Conservation (phyloP, 495 filamentous ascomycete species). For the Cladorrhinum samala region DNA sequence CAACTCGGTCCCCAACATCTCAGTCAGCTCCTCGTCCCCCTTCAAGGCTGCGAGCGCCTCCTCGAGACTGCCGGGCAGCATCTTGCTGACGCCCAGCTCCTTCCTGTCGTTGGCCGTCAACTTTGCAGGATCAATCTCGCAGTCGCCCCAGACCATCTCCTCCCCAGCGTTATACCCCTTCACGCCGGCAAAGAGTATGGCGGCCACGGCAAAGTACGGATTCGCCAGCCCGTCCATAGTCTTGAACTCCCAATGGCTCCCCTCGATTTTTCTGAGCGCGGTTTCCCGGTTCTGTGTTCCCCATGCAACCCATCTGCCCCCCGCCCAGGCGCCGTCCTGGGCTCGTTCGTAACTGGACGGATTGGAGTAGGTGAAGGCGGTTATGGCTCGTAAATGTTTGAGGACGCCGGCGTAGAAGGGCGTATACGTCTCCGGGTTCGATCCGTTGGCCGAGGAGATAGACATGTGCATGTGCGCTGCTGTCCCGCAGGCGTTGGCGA, state of each 20-base stretch:
- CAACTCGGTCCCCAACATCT: slow-evolving; percentile 44
- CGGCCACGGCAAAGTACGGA: slow-evolving; percentile 61
- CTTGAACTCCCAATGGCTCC: slow-evolving; percentile 65
- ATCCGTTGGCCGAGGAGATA: slow-evolving; percentile 38
- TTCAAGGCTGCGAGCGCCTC: slow-evolving; percentile 48
- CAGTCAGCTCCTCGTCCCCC: slow-evolving; percentile 37
- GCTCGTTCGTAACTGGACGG: slow-evolving; percentile 56
- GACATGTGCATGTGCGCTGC: slow-evolving; percentile 66
- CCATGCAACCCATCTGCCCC: slow-evolving; percentile 68
- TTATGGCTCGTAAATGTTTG: slow-evolving; percentile 55
- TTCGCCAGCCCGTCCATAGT: slow-evolving; percentile 68
- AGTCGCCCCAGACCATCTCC: slow-evolving; percentile 51
- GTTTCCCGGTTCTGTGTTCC: slow-evolving; percentile 71
- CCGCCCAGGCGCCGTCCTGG: slow-evolving; percentile 65
- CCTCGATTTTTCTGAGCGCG: slow-evolving; percentile 55
- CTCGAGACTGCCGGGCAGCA: slow-evolving; percentile 47
- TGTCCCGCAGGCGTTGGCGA: slow-evolving; percentile 51
- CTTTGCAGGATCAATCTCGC: slow-evolving; percentile 47
- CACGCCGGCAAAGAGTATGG: slow-evolving; percentile 59
- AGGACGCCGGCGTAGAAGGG: slow-evolving; percentile 64
- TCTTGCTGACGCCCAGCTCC: slow-evolving; percentile 46
- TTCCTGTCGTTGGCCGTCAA: slow-evolving; percentile 44
- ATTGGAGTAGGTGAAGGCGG: slow-evolving; percentile 58
- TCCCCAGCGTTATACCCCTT: slow-evolving; percentile 48
- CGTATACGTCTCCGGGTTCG: slow-evolving; percentile 38